Evolutionary conservation across 768 basidiomycete genomes (phyloP), one percentile per base, ranked within the genome.

Genomic region (Hygrophorus russula): DNA sequence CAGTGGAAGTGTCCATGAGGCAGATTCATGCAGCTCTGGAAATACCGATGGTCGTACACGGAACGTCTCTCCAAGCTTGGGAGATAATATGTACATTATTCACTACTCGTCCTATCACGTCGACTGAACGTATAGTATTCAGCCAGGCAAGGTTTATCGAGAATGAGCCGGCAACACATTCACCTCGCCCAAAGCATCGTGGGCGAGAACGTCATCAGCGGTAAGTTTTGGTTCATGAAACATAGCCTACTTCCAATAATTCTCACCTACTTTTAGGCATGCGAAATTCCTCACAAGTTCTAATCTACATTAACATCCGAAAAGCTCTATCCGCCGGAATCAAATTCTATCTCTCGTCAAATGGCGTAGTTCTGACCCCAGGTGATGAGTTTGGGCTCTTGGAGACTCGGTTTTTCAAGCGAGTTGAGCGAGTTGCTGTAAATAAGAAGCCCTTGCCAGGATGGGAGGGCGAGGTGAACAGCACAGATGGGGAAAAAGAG

Each of bases 101-200:
- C 2, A n/a, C 34, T 28, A 5, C 36, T 15, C 32, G 5, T 32
- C 8, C 37, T 39, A 36, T 20, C 39, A 52, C 13, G 47, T 17
- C 9, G 14, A 8, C 38, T 29, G 28, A 19, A 5, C 17, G 11
- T 13, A 29, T 28, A 9, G 29, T 5, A 35, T 30, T 46, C 20
- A 83, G 81, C 65, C 13, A 56, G 57, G 3, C 61, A 70, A 36
- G 82, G 82, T 0, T 60, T 85, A 9, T 78, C 73, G 1, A 68
- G 65, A 36, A 86, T 85, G 82, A 61, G 56, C 8, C 66, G 85
- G 12, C 82, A 82, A 50, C 82, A 87, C 52, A 77, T 87, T 27
- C 85, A 89, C 56, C 63, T 85, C 18, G 82, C 84, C 0, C 73
- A 77, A 46, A 73, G 78, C 13, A 55, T 78, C 9, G 56, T 63